Conservation (phyloP, 2,329 filamentous ascomycete species). For the Fusarium guadeloupense region DNA sequence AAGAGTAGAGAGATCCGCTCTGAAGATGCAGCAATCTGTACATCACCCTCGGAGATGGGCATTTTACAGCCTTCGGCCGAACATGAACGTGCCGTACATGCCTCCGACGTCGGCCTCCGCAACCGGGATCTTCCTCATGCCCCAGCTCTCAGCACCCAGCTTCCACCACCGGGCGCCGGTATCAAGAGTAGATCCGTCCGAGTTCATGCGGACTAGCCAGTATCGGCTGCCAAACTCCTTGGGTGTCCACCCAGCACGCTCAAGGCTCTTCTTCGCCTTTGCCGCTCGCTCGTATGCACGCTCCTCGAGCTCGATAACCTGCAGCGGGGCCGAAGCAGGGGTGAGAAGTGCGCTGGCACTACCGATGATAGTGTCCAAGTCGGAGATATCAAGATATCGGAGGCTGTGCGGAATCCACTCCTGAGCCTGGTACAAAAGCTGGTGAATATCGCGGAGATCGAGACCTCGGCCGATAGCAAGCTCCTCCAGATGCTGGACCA, state of each 20-base stretch:
- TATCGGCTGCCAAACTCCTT: constrained; percentile 73
- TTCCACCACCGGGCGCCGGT: constrained; percentile 75
- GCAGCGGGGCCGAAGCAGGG: constrained; percentile 70
- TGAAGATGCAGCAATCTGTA: constrained; percentile 49
- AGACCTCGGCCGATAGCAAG: constrained; percentile 76
- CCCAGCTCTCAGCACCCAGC: constrained; percentile 86
- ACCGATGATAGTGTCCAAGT: constrained; percentile 65
- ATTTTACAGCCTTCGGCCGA: constrained; percentile 65
- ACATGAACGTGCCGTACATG: constrained; percentile 83
- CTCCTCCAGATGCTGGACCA: constrained; percentile 78
- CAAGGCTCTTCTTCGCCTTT: constrained; percentile 68
- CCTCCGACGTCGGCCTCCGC: constrained; percentile 91
- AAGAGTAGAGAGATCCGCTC: constrained; percentile 41
- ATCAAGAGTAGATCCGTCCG: constrained; percentile 48
- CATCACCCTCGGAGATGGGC: constrained; percentile 23
- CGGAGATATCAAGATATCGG: constrained; percentile 80
- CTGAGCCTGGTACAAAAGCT: constrained; percentile 66
- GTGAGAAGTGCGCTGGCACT: constrained; percentile 69
- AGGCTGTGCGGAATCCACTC: constrained; percentile 64
- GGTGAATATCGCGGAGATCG: constrained; percentile 70
- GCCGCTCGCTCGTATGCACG: constrained; percentile 72
- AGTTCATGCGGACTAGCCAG: constrained; percentile 70
- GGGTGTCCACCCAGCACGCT: constrained; percentile 73
- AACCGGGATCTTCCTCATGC: constrained; percentile 91
- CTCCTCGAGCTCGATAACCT: constrained; percentile 79